A percentile compares a stretch with the other conserved stretches of the same genome.
Evolutionary conservation across 352 stramenopile genomes (phyloP).

Genomic region (Phytophthora constricta): DNA sequence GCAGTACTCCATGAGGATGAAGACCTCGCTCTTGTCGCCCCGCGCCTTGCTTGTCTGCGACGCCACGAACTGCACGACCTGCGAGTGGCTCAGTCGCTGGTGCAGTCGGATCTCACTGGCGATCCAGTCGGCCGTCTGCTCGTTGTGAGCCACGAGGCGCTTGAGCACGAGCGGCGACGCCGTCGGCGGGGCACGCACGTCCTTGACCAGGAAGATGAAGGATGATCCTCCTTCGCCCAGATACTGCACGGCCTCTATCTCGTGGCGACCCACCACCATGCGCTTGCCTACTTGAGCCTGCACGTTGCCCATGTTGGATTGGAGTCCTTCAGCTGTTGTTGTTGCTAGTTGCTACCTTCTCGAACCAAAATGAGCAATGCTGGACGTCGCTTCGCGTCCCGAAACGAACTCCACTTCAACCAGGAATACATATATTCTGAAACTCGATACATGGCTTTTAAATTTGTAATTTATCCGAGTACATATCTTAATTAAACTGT

Average conservation of each 20-base stretch:
- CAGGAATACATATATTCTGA: background rate
- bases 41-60: constrained; percentile 53
- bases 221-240: constrained; percentile 78
- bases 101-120: constrained; percentile 80
- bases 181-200: constrained; percentile 41
- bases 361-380: constrained; percentile 4
- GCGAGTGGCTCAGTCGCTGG: constrained; percentile 67
- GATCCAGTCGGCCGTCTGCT: constrained; percentile 64
- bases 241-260: constrained; percentile 79
- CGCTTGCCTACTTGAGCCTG: constrained; percentile 81
- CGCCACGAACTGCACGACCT: constrained; percentile 74
- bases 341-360: constrained; percentile 5
- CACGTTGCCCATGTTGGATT: constrained; percentile 68
- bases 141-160: constrained; percentile 73
- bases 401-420: constrained; percentile 29
- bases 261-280: constrained; percentile 62
- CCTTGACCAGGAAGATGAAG: constrained; percentile 87
- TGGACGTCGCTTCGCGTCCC: constrained; percentile 33
- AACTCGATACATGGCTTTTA: background rate
- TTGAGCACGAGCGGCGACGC: constrained; percentile 69
- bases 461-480: no score
- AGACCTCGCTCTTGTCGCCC: constrained; percentile 82
- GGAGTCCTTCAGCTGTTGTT: background rate
- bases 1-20: constrained; percentile 98
- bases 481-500: background rate